Percentiles rank a stretch among this genome's conserved stretches.
Evolutionary conservation across 2,329 filamentous ascomycete genomes (phyloP).

Genomic region (Aspergillus pseudoviridinutans): DNA sequence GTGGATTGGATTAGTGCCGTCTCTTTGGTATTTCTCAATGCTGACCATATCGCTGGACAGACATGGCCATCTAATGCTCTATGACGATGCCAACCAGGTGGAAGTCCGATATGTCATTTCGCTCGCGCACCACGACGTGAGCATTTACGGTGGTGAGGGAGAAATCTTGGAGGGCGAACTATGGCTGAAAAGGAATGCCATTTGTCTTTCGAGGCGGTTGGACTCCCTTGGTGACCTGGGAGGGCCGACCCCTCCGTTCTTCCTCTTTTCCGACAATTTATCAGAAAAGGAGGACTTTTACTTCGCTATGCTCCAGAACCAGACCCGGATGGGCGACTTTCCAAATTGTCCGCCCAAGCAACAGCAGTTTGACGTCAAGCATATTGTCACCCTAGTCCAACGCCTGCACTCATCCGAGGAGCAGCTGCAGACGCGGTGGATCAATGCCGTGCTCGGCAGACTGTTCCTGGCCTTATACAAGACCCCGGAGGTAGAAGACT

Average conservation of each 20-base stretch:
- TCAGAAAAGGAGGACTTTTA: slow-evolving; percentile 99
- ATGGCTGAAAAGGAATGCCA: slow-evolving; percentile 91
- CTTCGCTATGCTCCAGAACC: slow-evolving; percentile 81
- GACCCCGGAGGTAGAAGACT: slow-evolving; percentile 73
- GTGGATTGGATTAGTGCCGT: not conserved
- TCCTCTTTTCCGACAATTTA: slow-evolving; percentile 88
- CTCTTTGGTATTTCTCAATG: not conserved
- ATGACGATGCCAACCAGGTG: slow-evolving; percentile 90
- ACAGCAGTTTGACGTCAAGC: slow-evolving; percentile 73
- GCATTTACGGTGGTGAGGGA: slow-evolving; percentile 76
- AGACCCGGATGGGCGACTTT: slow-evolving; percentile 63
- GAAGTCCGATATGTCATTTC: slow-evolving; percentile 97
- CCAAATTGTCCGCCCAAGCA: slow-evolving; percentile 61
- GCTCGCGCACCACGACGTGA: slow-evolving; percentile 75
- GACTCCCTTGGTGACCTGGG: slow-evolving; percentile 51
- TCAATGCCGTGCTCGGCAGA: slow-evolving; percentile 86
- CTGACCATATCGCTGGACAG: slow-evolving; percentile 41
- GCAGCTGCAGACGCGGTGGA: slow-evolving; percentile 83
- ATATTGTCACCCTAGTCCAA: slow-evolving; percentile 87
- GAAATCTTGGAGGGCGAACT: slow-evolving; percentile 84
- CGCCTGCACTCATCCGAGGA: slow-evolving; percentile 88
- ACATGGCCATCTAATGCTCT: slow-evolving; percentile 94
- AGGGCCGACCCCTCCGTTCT: slow-evolving; percentile 75
- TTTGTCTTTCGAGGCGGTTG: slow-evolving; percentile 68
- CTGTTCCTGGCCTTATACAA: slow-evolving; percentile 85